phyloP scores from a whole-genome alignment of 1,139 yeast genomes.

The Debaryomycetaceae sp. region DNA sequence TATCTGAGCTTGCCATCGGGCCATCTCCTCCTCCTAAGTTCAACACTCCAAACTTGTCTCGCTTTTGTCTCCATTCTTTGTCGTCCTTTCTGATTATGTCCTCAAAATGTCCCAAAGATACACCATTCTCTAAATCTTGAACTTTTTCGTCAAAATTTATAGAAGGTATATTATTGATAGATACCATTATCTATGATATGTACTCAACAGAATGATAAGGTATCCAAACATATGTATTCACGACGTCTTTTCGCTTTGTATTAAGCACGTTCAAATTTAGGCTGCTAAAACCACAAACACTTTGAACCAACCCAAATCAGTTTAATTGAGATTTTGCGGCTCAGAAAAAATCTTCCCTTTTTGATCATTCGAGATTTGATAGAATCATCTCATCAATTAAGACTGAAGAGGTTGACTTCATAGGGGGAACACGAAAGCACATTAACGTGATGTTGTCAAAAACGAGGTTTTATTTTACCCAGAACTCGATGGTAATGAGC shows the following conservation, averaged over 20 bases:
- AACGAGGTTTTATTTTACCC: conserved; percentile 43
- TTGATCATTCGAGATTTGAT: not conserved
- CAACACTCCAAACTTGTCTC: not conserved
- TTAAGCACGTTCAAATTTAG: not conserved
- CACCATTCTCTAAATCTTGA: not conserved
- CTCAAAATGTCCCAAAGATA: not conserved
- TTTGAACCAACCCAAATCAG: not conserved
- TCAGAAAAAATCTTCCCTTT: not conserved
- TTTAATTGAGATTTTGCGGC: not conserved
- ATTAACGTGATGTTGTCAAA: conserved; percentile 27
- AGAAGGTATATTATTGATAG: not conserved
- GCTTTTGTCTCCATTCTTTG: not conserved
- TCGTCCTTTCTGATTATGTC: not conserved
- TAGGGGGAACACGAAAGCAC: not conserved
- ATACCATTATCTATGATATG: not conserved
- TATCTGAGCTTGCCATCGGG: not conserved
- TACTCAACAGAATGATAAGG: not conserved
- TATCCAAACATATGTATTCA: not conserved
- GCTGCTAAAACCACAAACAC: not conserved
- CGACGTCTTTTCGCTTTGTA: not conserved
- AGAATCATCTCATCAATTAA: not conserved
- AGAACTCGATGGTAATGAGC: conserved; percentile 34
- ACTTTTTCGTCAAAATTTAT: not conserved
- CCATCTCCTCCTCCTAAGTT: not conserved
- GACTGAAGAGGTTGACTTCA: not conserved